A percentile compares a stretch with the other conserved stretches of the same genome.
These are phyloP conservation scores for Letharia columbiana DNA, from an alignment of 495 filamentous ascomycete genomes.

Conservation along the genomic window DNA sequence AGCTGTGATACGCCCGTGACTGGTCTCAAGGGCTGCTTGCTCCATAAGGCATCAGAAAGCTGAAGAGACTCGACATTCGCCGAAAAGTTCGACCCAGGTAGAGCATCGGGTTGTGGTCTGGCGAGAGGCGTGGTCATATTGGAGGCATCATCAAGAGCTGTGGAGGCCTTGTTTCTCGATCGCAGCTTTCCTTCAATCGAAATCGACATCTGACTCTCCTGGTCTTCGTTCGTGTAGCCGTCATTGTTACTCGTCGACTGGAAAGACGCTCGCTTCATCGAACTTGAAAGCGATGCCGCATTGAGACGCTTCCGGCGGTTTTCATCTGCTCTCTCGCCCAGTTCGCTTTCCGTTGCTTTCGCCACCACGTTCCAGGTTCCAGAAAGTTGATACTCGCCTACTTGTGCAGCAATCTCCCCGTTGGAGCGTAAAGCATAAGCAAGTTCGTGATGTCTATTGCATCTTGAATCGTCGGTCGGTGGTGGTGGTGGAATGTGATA, in stretches of 20 bases:
- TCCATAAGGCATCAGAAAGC: conserved; percentile 31
- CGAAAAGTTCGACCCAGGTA: conserved; percentile 29
- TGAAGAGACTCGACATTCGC: conserved; percentile 36
- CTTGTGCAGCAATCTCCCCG: conserved; percentile 51
- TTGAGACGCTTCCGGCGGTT: conserved; percentile 11
- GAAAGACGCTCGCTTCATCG: conserved; percentile 8
- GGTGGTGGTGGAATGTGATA: conserved; percentile 11
- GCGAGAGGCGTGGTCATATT: conserved; percentile 73
- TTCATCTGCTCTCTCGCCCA: conserved; percentile 12
- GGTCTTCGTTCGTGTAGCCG: neutral
- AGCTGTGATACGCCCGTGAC: conserved; percentile 4
- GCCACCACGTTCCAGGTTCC: conserved; percentile 69
- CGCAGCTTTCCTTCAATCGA: conserved; percentile 26
- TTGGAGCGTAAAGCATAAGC: conserved; percentile 46
- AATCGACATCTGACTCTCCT: neutral
- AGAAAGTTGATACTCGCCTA: conserved; percentile 53
- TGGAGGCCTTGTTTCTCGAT: conserved; percentile 27
- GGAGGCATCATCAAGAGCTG: conserved; percentile 54
- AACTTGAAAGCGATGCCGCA: conserved; percentile 10
- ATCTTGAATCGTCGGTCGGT: neutral
- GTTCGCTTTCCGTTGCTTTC: conserved; percentile 35
- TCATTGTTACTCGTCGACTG: neutral
- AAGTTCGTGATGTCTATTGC: conserved; percentile 9
- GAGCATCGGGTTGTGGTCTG: conserved; percentile 51
- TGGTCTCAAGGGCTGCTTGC: conserved; percentile 3